A percentile compares a stretch with the other conserved stretches of the same genome.
These are phyloP conservation scores for Blastomyces gilchristii DNA, from an alignment of 2,329 filamentous ascomycete species.

Conservation along the genomic window DNA sequence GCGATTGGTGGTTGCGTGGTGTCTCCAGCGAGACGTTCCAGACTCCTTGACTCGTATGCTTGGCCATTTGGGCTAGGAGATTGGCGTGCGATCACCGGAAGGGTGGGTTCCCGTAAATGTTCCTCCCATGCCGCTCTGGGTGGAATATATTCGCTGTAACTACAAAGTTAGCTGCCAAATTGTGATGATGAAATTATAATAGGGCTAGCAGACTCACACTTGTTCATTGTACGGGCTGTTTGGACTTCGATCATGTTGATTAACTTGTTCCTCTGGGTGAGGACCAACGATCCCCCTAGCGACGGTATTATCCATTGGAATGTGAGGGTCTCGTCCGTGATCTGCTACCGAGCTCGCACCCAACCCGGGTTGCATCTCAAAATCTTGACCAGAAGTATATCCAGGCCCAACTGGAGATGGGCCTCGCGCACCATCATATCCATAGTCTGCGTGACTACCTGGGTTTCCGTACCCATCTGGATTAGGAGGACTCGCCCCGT, in stretches of 20 bases:
- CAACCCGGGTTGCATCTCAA: constrained; percentile 72
- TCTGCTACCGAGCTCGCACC: constrained; percentile 30
- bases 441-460: constrained; percentile 17
- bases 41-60: constrained; percentile 9
- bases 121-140: constrained; percentile 35
- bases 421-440: constrained; percentile 21
- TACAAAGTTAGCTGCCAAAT: not conserved
- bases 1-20: constrained; percentile 19
- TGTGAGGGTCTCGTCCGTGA: constrained; percentile 8
- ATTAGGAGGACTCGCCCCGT: constrained; percentile 21
- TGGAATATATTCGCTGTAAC: constrained; percentile 31
- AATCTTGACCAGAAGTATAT: constrained; percentile 49
- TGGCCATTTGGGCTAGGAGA: constrained; percentile 10
- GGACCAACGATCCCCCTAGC: constrained; percentile 64
- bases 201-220: constrained; percentile 48
- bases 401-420: constrained; percentile 29
- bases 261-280: constrained; percentile 46
- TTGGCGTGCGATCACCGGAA: constrained; percentile 10
- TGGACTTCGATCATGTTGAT: constrained; percentile 49
- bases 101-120: constrained; percentile 7
- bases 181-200: constrained; percentile 6
- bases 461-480: constrained; percentile 29
- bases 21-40: constrained; percentile 13
- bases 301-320: constrained; percentile 56
- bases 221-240: constrained; percentile 62